Conservation (phyloP, 345 rosid species). For the Lenwebbia sp. region DNA sequence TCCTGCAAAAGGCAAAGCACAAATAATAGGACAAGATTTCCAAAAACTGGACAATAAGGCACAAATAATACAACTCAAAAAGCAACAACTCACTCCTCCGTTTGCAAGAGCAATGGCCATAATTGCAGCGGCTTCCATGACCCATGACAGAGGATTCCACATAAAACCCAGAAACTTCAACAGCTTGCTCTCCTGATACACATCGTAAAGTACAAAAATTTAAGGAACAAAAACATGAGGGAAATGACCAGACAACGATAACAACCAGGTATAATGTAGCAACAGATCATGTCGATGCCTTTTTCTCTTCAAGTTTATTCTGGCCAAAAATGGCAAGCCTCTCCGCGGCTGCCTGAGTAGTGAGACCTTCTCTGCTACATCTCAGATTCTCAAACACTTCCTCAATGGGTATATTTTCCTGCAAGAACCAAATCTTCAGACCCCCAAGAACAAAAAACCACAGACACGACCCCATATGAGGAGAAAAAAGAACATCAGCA, state of each 20-base stretch:
- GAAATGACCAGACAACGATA: not conserved
- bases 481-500: not conserved
- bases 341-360: constrained; percentile 70
- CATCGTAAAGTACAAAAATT: not conserved
- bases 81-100: constrained; percentile 73
- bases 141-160: constrained; percentile 99
- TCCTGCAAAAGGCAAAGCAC: constrained; percentile 30
- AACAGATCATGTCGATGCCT: constrained; percentile 16
- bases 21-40: not conserved
- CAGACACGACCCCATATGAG: not conserved
- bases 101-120: constrained; percentile 99
- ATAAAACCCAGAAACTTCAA: constrained; percentile 86
- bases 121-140: constrained; percentile 98
- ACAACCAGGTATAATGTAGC: not conserved
- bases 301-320: constrained; percentile 96
- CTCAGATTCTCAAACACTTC: constrained; percentile 94
- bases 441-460: constrained; percentile 3
- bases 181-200: constrained; percentile 76
- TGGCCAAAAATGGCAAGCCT: constrained; percentile 89
- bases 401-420: constrained; percentile 98
- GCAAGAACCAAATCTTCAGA: constrained; percentile 6
- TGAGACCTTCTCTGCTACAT: constrained; percentile 89
- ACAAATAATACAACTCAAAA: not conserved
- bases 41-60: not conserved
- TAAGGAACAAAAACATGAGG: not conserved